phyloP scores from a whole-genome alignment of 768 basidiomycete species.

The Lactarius hatsudake region DNA sequence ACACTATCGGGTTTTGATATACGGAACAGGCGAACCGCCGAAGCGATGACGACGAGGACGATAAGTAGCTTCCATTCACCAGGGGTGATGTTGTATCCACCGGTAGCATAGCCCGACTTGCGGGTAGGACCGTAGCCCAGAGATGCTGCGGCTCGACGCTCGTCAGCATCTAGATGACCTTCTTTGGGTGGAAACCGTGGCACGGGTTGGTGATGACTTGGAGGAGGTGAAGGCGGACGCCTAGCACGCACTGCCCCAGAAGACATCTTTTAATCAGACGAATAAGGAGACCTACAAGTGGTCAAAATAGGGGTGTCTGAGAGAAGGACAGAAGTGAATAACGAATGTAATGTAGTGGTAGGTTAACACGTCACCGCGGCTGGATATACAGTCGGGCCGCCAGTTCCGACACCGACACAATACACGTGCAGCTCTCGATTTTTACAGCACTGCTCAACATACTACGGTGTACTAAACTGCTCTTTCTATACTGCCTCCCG shows the following conservation, averaged over 20 bases:
- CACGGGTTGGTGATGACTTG: conserved; percentile 17
- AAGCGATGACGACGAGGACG: conserved; percentile 63
- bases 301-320: background rate
- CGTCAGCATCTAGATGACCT: conserved; percentile 29
- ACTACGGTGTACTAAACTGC: conserved; percentile 3
- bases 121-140: conserved; percentile 26
- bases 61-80: conserved; percentile 79
- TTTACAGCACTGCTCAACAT: background rate
- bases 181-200: conserved; percentile 26
- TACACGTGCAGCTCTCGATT: no score
- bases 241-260: conserved; percentile 29
- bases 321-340: conserved; percentile 21
- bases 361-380: no score
- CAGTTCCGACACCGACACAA: background rate
- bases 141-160: conserved; percentile 28
- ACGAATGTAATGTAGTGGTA: background rate
- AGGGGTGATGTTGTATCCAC: conserved; percentile 60
- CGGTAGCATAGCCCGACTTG: conserved; percentile 37
- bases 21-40: conserved; percentile 80
- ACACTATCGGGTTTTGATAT: conserved; percentile 87
- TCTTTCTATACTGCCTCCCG: conserved; percentile 67
- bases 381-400: background rate
- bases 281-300: conserved; percentile 7
- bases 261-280: conserved; percentile 26
- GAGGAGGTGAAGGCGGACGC: conserved; percentile 27